A percentile compares a stretch with the other conserved stretches of the same genome.
Conservation (phyloP, 2,329 filamentous ascomycete genomes). For the Aspergillus ibericus region DNA sequence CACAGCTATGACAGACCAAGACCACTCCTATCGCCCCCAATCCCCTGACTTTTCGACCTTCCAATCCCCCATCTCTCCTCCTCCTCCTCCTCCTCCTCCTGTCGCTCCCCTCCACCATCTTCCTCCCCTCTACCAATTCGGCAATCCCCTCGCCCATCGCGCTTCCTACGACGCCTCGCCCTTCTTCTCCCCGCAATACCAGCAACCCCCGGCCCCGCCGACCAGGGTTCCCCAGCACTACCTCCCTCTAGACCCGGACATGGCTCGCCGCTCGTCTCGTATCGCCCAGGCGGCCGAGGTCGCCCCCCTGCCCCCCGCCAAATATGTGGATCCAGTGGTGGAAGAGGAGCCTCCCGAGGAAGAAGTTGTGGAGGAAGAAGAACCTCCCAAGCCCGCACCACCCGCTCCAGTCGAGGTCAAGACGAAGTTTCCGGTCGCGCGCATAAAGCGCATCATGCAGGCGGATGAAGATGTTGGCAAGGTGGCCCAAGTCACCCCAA, state of each 20-base stretch:
- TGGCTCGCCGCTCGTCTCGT: conserved; percentile 45
- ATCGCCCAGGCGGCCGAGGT: conserved; percentile 34
- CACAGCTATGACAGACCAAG: conserved; percentile 46
- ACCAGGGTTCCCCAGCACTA: conserved; percentile 38
- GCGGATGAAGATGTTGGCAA: conserved; percentile 98
- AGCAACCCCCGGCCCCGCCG: conserved; percentile 25
- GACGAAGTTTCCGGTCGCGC: conserved; percentile 94
- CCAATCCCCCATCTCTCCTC: conserved; percentile 41
- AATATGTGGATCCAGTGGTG: conserved; percentile 25
- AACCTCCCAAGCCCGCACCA: conserved; percentile 16
- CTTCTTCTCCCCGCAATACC: conserved; percentile 44
- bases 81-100: not conserved
- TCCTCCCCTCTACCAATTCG: conserved; percentile 32
- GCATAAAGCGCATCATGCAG: conserved; percentile 99
- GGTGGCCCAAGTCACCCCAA: conserved; percentile 94
- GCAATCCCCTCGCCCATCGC: conserved; percentile 38
- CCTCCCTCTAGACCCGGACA: conserved; percentile 36
- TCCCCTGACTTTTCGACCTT: conserved; percentile 55
- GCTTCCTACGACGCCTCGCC: conserved; percentile 50
- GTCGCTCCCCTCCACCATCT: conserved; percentile 7
- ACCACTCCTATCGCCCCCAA: conserved; percentile 48
- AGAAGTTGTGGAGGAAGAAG: conserved; percentile 4
- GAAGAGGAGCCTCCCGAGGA: conserved; percentile 20
- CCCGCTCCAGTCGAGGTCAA: conserved; percentile 68
- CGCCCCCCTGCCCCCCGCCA: conserved; percentile 23